Percentiles rank a stretch among this genome's conserved stretches.
Conservation (phyloP, 495 filamentous ascomycete species). For the Darksidea phi region DNA sequence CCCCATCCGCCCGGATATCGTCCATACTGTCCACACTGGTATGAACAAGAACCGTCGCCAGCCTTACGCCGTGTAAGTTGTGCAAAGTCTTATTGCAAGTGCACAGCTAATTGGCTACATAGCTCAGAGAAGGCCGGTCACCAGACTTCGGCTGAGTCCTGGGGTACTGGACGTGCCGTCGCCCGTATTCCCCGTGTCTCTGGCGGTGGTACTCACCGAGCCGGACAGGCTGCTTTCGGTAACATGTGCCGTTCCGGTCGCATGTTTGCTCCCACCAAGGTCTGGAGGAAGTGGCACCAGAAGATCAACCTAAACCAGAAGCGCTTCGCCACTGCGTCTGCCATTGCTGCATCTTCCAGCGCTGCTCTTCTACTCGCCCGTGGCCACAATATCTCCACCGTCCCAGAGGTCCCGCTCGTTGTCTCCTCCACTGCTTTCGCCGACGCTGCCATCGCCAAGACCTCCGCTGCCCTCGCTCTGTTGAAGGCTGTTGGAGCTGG, state of each 20-base stretch:
- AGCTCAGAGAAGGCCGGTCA: conserved; percentile 95
- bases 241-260: conserved; percentile 99
- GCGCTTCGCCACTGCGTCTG: conserved; percentile 97
- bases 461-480: conserved; percentile 79
- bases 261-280: conserved; percentile 99
- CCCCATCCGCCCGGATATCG: conserved; percentile 97
- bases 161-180: conserved; percentile 99
- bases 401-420: conserved; percentile 96
- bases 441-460: conserved; percentile 76
- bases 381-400: conserved; percentile 87
- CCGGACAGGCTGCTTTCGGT: conserved; percentile 99
- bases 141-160: conserved; percentile 98
- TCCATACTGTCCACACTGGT: conserved; percentile 96
- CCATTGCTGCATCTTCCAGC: conserved; percentile 92
- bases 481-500: conserved; percentile 87
- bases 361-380: conserved; percentile 92
- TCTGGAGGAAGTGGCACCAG: conserved; percentile 99
- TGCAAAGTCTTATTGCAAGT: neutral
- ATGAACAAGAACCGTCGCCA: conserved; percentile 99
- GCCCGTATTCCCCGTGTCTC: conserved; percentile 99
- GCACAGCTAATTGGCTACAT: neutral
- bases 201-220: conserved; percentile 99
- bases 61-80: conserved; percentile 83
- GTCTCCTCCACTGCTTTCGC: conserved; percentile 85
- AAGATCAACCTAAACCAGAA: conserved; percentile 98